Percentiles rank a stretch among this genome's conserved stretches.
Conservation (phyloP, 345 rosid genomes). For the Populus deltoides region DNA sequence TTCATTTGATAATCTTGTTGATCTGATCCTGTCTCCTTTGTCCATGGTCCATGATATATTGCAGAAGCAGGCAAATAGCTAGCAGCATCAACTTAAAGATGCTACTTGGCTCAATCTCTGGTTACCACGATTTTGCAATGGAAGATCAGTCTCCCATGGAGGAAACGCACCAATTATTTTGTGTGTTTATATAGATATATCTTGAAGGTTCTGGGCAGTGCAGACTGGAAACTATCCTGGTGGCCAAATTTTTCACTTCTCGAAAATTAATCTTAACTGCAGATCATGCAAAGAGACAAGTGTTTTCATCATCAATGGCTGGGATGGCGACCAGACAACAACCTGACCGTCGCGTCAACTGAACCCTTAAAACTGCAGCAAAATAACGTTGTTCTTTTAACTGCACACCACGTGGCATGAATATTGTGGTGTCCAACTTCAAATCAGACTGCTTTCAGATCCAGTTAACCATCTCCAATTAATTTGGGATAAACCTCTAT, state of each 20-base stretch:
- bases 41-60: too few species aligned
- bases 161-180: too few species aligned
- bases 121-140: too few species aligned
- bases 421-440: neutral
- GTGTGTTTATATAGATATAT: too few species aligned
- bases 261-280: neutral
- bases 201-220: too few species aligned
- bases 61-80: too few species aligned
- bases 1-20: too few species aligned
- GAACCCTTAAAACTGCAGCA: neutral
- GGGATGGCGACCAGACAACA: neutral
- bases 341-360: neutral
- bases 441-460: neutral
- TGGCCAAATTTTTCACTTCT: neutral
- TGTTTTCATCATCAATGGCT: neutral
- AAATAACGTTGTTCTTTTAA: neutral
- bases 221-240: too few species aligned
- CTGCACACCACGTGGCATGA: neutral
- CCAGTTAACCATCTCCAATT: neutral
- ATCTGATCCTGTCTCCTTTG: too few species aligned
- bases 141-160: too few species aligned
- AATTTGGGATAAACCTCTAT: neutral
- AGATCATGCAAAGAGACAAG: neutral
- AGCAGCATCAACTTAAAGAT: too few species aligned
- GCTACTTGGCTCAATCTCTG: too few species aligned